Evolutionary conservation across 2,329 filamentous ascomycete genomes (phyloP).

Genomic region (Paracoccidioides lutzii): DNA sequence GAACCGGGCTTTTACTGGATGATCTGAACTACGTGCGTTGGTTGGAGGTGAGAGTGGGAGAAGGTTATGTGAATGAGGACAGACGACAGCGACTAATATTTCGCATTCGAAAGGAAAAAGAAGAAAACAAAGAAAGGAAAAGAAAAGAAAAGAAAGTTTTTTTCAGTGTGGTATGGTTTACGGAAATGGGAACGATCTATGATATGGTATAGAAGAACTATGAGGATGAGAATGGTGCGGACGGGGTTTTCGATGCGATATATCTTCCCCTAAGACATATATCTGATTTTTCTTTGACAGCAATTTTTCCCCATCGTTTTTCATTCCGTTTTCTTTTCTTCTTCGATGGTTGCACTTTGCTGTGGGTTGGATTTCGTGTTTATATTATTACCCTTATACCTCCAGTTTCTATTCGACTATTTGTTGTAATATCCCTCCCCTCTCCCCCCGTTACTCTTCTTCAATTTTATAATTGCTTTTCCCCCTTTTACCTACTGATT

Average conservation of each 20-base stretch:
- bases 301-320: background rate
- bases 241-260: background rate
- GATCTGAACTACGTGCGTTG: no score
- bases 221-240: background rate
- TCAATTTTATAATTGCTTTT: background rate
- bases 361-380: background rate
- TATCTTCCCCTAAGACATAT: background rate
- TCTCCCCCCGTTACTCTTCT: background rate
- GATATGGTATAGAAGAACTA: background rate
- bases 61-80: no score
- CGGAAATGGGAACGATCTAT: no score
- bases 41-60: no score
- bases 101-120: no score
- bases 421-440: background rate
- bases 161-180: no score
- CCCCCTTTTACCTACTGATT: background rate
- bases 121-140: no score
- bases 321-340: background rate
- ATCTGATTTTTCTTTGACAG: background rate
- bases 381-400: background rate
- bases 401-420: background rate
- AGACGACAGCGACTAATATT: no score
- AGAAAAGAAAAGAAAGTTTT: no score
- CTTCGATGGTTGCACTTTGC: background rate
- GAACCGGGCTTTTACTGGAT: no score